phyloP scores from a whole-genome alignment of 768 basidiomycete species.

The Kwoniella europaea region DNA sequence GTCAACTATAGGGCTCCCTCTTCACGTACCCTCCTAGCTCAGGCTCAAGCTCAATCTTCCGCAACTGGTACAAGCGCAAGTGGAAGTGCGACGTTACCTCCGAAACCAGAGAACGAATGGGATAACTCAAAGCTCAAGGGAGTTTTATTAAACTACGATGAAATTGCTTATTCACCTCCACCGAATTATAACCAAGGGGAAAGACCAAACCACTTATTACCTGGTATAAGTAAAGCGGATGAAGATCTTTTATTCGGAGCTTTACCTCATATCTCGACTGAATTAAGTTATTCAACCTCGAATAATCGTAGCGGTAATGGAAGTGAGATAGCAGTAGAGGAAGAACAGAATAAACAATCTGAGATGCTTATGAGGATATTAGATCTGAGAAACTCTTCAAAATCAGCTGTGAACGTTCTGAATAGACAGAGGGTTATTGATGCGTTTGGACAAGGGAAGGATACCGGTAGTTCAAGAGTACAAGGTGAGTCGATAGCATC shows the following conservation, averaged over 20 bases:
- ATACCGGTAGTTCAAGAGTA: slow-evolving; percentile 83
- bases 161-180: slow-evolving; percentile 40
- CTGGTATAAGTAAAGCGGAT: slow-evolving; percentile 61
- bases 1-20: slow-evolving; percentile 20
- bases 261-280: slow-evolving; percentile 66
- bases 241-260: slow-evolving; percentile 67
- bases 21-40: background rate
- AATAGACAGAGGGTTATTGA: slow-evolving; percentile 78
- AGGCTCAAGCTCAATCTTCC: slow-evolving; percentile 5
- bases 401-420: slow-evolving; percentile 81
- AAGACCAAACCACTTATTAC: slow-evolving; percentile 35
- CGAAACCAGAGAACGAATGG: slow-evolving; percentile 32
- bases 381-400: slow-evolving; percentile 86
- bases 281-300: slow-evolving; percentile 22
- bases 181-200: slow-evolving; percentile 37
- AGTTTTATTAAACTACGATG: slow-evolving; percentile 39
- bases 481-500: slow-evolving; percentile 68
- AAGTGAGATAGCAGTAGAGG: slow-evolving; percentile 60
- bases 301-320: slow-evolving; percentile 55
- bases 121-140: slow-evolving; percentile 41
- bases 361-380: slow-evolving; percentile 69
- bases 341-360: slow-evolving; percentile 47
- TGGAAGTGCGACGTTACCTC: slow-evolving; percentile 8
- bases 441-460: slow-evolving; percentile 72
- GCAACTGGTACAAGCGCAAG: background rate